Conservation (phyloP, 495 filamentous ascomycete species). For the Physcia stellaris region DNA sequence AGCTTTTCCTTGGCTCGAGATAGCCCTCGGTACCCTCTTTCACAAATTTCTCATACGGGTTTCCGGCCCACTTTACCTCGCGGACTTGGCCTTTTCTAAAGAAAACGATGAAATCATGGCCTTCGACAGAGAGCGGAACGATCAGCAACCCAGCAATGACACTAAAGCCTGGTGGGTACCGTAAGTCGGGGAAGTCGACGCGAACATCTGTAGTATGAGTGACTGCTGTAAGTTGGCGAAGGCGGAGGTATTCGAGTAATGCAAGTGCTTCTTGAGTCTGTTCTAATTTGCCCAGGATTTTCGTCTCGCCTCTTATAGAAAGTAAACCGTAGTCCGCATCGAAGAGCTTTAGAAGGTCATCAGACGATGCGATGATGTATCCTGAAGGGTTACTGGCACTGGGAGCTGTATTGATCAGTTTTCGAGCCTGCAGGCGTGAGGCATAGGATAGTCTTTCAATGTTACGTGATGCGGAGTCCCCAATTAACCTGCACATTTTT, state of each 20-base stretch:
- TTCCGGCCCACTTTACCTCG: constrained; percentile 86
- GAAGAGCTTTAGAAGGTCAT: constrained; percentile 75
- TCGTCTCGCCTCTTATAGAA: constrained; percentile 77
- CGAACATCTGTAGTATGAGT: constrained; percentile 63
- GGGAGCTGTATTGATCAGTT: constrained; percentile 67
- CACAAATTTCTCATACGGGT: constrained; percentile 73
- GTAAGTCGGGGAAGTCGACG: constrained; percentile 71
- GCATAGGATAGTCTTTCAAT: constrained; percentile 84
- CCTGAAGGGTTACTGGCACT: constrained; percentile 75
- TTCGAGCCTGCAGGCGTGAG: constrained; percentile 66
- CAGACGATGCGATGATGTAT: constrained; percentile 84
- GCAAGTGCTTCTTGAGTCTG: constrained; percentile 76
- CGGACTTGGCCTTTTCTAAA: constrained; percentile 68
- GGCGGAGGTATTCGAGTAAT: constrained; percentile 71
- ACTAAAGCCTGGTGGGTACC: constrained; percentile 66
- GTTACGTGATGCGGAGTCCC: constrained; percentile 76
- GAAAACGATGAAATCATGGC: constrained; percentile 82
- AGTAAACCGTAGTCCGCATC: constrained; percentile 81
- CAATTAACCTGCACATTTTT: constrained; percentile 87
- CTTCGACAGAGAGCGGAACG: constrained; percentile 66
- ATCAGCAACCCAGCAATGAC: constrained; percentile 71
- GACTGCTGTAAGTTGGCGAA: constrained; percentile 65
- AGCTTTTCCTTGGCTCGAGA: constrained; percentile 64
- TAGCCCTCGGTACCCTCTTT: constrained; percentile 53
- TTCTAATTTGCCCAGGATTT: constrained; percentile 62